Percentiles rank a stretch among this genome's conserved stretches.
These are phyloP conservation scores for Tolypocladium inflatum DNA, from an alignment of 2,329 filamentous ascomycete species.

Conservation along the genomic window DNA sequence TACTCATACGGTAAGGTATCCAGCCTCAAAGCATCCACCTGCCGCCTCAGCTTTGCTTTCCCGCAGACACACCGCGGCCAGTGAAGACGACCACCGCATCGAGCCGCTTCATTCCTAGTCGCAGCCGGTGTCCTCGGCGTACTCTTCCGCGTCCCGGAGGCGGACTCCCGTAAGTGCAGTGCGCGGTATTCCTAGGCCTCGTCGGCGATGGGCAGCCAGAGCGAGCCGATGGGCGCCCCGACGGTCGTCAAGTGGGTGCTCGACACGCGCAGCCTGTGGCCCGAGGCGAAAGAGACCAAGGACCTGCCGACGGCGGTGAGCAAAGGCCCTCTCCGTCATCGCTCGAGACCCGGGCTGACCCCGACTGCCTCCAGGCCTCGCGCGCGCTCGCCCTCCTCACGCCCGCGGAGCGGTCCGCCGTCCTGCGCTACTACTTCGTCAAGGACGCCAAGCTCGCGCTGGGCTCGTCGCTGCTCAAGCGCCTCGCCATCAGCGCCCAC, in stretches of 20 bases:
- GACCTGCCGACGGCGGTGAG: slow-evolving; percentile 37
- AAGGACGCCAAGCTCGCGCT: slow-evolving; percentile 68
- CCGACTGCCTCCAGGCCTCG: slow-evolving; percentile 33
- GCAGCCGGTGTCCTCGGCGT: background rate
- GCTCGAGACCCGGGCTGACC: background rate
- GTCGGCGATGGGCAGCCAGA: background rate
- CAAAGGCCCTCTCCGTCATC: background rate
- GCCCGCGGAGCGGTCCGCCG: slow-evolving; percentile 43
- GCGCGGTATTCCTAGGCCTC: background rate
- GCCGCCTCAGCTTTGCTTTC: background rate
- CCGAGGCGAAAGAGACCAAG: slow-evolving; percentile 36
- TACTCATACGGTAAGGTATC: background rate
- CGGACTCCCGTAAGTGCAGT: background rate
- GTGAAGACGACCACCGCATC: background rate
- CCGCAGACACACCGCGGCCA: no score
- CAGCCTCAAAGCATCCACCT: background rate
- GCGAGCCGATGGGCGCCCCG: background rate
- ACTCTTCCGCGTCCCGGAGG: no score
- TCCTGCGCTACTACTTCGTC: slow-evolving; percentile 55
- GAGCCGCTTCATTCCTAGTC: background rate
- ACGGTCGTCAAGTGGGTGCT: slow-evolving; percentile 51
- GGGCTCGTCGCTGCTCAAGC: slow-evolving; percentile 65
- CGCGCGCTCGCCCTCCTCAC: slow-evolving; percentile 43
- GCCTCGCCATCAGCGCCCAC: slow-evolving; percentile 27
- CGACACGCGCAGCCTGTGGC: slow-evolving; percentile 51